A percentile compares a stretch with the other conserved stretches of the same genome.
phyloP scores from a whole-genome alignment of 23 red algal species.

The Pyropia yezoensis region DNA sequence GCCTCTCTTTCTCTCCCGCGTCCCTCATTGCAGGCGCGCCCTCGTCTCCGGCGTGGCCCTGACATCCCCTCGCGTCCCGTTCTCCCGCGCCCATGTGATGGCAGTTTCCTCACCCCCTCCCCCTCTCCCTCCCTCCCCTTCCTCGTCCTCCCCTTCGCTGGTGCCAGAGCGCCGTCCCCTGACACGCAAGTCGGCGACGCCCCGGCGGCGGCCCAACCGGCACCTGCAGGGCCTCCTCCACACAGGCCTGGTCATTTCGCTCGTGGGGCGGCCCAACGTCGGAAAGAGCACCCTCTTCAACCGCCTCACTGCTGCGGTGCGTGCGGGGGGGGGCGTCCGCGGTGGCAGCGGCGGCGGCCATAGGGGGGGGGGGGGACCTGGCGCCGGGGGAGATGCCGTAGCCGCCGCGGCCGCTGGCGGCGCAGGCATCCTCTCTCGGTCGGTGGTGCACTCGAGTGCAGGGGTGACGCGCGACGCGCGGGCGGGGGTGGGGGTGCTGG shows the following conservation, averaged over 20 bases:
- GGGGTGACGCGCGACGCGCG: conserved; percentile 78
- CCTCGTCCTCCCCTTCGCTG: neutral
- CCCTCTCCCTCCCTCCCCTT: neutral
- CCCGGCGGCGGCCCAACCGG: conserved; percentile 5
- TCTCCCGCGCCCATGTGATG: neutral
- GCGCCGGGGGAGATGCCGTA: too few relatives aligned
- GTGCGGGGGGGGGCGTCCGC: neutral
- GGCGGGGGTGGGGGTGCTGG: conserved; percentile 25
- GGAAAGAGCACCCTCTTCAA: conserved; percentile 91
- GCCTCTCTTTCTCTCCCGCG: too few relatives aligned
- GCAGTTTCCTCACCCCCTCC: neutral
- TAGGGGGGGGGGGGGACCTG: too few relatives aligned
- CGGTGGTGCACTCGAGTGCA: conserved; percentile 57
- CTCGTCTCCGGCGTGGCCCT: too few relatives aligned
- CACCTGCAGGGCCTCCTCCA: conserved; percentile 20
- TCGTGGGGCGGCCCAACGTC: conserved; percentile 78
- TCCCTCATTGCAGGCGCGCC: too few relatives aligned
- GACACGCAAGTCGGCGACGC: neutral
- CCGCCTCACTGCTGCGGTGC: conserved; percentile 35
- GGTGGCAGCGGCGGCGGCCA: too few relatives aligned
- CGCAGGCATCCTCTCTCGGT: conserved; percentile 33
- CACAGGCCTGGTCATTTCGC: conserved; percentile 36
- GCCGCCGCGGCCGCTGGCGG: neutral
- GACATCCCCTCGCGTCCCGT: neutral
- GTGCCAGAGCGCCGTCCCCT: conserved; percentile 1